Conservation (phyloP, 106 monocot species). For the Dioscorea alata region DNA sequence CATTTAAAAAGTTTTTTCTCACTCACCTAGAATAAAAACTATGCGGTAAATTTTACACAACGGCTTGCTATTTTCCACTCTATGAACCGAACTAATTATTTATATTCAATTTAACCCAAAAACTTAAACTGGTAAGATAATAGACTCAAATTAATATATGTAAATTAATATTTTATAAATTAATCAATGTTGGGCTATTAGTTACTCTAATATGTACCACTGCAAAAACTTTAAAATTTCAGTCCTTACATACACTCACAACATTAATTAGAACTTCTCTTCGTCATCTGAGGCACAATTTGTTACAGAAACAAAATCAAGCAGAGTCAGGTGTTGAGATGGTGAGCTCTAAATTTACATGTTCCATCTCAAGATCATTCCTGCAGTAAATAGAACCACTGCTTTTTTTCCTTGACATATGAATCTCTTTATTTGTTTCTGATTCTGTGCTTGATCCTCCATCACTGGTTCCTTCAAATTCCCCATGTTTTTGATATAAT, state of each 20-base stretch:
- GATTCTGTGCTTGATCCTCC: constrained; percentile 5
- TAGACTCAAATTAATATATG: background rate
- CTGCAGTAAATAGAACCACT: background rate
- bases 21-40: too few species aligned
- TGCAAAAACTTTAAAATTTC: background rate
- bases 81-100: too few species aligned
- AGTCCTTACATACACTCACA: background rate
- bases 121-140: background rate
- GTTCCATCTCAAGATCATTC: background rate
- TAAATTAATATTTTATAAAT: background rate
- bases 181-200: background rate
- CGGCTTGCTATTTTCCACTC: too few species aligned
- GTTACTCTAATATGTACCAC: background rate
- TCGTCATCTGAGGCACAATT: background rate
- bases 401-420: background rate
- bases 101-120: background rate
- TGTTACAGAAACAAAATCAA: background rate
- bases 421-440: constrained; percentile 4
- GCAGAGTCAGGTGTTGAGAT: constrained; percentile 18
- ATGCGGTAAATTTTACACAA: too few species aligned
- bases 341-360: constrained; percentile 25
- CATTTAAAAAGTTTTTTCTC: too few species aligned
- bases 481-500: background rate
- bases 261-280: background rate
- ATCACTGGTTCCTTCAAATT: constrained; percentile 4